Conservation (phyloP, 1,284 basidiomycete species). For the Apiotrichum brassicae region DNA sequence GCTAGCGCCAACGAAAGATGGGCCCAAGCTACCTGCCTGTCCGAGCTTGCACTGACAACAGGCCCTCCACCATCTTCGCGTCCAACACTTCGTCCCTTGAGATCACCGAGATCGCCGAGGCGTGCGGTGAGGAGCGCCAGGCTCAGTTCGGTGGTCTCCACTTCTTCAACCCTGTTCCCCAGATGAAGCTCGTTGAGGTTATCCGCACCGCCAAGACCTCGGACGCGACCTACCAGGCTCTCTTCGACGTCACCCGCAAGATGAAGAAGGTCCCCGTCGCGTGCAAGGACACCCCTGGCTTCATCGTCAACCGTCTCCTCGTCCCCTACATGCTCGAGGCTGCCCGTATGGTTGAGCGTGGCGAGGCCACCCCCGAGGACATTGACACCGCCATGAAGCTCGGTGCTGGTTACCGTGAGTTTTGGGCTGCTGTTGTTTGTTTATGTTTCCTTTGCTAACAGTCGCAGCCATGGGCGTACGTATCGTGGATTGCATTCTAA, state of each 20-base stretch:
- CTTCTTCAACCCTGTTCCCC: conserved; percentile 52
- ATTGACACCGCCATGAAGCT: conserved; percentile 58
- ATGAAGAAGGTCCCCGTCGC: conserved; percentile 54
- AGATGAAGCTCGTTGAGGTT: conserved; percentile 57
- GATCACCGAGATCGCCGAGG: conserved; percentile 52
- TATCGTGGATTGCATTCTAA: not conserved
- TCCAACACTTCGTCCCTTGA: conserved; percentile 55
- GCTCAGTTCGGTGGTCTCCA: conserved; percentile 52
- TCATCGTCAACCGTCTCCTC: conserved; percentile 53
- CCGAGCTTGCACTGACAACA: not conserved
- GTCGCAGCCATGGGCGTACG: conserved; percentile 44
- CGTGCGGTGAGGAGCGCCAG: conserved; percentile 41
- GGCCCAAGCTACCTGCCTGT: no score
- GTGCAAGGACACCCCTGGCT: conserved; percentile 54
- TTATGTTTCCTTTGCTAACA: not conserved
- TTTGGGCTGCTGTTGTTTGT: not conserved
- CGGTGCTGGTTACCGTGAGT: conserved; percentile 52
- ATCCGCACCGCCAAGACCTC: conserved; percentile 51
- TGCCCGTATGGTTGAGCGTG: conserved; percentile 55
- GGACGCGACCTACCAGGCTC: conserved; percentile 48
- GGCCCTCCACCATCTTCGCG: conserved; percentile 49
- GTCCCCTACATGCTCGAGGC: conserved; percentile 56
- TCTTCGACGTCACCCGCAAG: conserved; percentile 50
- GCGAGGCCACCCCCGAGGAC: conserved; percentile 54
- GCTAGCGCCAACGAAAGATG: no score